Evolutionary conservation across 306 rosid genomes (phyloP).

Genomic region (Abrus pulchellus): DNA sequence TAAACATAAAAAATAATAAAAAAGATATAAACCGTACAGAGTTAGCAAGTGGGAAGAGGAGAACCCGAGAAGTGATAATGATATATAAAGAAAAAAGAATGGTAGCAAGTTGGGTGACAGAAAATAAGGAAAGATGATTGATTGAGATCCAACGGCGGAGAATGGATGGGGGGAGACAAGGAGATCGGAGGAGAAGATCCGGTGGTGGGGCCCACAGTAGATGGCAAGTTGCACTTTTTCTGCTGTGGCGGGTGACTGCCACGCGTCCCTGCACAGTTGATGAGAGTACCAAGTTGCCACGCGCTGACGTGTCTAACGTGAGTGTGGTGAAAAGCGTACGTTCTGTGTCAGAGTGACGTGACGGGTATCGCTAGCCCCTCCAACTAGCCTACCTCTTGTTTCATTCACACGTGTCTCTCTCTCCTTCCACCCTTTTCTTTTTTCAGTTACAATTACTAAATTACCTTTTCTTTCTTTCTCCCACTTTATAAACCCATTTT

Average conservation of each 20-base stretch:
- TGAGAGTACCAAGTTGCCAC: slow-evolving; percentile 31
- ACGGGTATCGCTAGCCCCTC: background rate
- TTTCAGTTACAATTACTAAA: too few relatives aligned
- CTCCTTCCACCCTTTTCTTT: background rate
- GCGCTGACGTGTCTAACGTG: slow-evolving; percentile 46
- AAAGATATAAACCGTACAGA: background rate
- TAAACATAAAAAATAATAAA: too few relatives aligned
- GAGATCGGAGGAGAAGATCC: slow-evolving; percentile 26
- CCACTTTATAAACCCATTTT: too few relatives aligned
- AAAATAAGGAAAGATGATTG: slow-evolving; percentile 34
- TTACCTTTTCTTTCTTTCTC: background rate
- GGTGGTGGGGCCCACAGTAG: background rate
- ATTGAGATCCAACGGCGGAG: slow-evolving; percentile 38
- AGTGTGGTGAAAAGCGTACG: slow-evolving; percentile 35
- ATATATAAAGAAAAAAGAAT: too few relatives aligned
- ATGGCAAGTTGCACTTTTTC: slow-evolving; percentile 35
- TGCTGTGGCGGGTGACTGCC: slow-evolving; percentile 8
- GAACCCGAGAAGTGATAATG: too few relatives aligned
- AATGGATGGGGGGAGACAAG: background rate
- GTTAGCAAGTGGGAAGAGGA: background rate
- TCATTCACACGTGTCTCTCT: slow-evolving; percentile 27
- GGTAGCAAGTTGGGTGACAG: slow-evolving; percentile 9
- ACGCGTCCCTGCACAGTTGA: slow-evolving; percentile 42
- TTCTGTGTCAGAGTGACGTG: slow-evolving; percentile 46
- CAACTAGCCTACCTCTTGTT: background rate